Conservation (phyloP, 2,329 filamentous ascomycete genomes). For the Aspergillus aculeatinus region DNA sequence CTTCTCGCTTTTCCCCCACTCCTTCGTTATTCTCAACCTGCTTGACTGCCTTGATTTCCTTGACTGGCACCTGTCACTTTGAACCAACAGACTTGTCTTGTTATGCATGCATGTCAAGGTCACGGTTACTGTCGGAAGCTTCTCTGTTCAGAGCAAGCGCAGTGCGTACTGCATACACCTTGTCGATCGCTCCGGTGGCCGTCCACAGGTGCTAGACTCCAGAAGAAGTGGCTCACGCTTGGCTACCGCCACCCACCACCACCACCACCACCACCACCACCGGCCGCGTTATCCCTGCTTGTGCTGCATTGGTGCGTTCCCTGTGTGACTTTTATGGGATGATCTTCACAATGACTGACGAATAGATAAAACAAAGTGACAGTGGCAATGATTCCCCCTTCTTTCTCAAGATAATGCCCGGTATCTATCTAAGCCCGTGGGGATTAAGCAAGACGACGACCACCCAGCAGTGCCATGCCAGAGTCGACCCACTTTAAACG, state of each 20-base stretch:
- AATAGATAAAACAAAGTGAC: too few relatives aligned
- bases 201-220: background rate
- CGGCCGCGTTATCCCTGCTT: background rate
- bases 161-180: background rate
- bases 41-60: too few relatives aligned
- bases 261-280: background rate
- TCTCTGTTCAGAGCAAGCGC: too few relatives aligned
- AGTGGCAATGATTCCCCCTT: too few relatives aligned
- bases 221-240: background rate
- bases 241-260: background rate
- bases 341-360: too few relatives aligned
- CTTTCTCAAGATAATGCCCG: too few relatives aligned
- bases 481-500: background rate
- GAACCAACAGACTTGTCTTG: too few relatives aligned
- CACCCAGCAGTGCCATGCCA: background rate
- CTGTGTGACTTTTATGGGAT: background rate
- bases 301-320: background rate
- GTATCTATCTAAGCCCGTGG: background rate
- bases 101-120: too few relatives aligned
- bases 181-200: background rate
- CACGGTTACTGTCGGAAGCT: too few relatives aligned
- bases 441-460: background rate
- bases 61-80: too few relatives aligned
- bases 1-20: background rate
- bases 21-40: background rate